These are phyloP conservation scores for Aspergillus mulundensis DNA, from an alignment of 495 filamentous ascomycete genomes.

Conservation along the genomic window DNA sequence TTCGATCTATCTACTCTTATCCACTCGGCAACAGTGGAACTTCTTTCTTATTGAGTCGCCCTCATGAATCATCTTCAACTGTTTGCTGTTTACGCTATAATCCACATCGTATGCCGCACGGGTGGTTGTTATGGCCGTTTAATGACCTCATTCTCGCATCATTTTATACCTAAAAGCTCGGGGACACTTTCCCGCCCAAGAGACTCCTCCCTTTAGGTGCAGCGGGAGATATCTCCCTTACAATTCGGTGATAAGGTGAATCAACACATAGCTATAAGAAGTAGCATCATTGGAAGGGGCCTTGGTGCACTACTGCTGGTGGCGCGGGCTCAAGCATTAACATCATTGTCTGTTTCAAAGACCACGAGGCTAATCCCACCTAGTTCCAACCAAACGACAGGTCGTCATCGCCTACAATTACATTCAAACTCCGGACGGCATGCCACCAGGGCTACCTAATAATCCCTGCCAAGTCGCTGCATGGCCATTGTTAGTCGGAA, in stretches of 20 bases:
- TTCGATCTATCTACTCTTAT: no score
- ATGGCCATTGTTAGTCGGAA: slow-evolving; percentile 1
- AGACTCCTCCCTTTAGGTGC: not conserved
- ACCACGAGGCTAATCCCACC: not conserved
- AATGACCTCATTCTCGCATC: not conserved
- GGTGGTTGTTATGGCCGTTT: no score
- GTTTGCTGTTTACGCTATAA: no score
- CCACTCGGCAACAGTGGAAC: no score
- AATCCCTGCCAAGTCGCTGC: slow-evolving; percentile 1
- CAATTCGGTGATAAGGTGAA: not conserved
- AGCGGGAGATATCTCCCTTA: not conserved
- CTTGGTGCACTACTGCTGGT: not conserved
- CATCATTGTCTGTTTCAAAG: not conserved
- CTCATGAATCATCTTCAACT: no score
- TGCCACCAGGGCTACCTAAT: no score
- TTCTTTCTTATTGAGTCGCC: no score
- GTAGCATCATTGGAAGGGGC: not conserved
- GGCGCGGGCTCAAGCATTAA: not conserved
- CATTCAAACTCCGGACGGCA: not conserved
- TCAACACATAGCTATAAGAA: not conserved
- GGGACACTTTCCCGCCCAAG: not conserved
- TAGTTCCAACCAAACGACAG: not conserved
- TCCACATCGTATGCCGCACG: no score
- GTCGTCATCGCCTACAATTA: not conserved
- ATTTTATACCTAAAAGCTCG: not conserved